Conservation (phyloP, 805 yeast genomes). For the Kazachstania kunashirensis region DNA sequence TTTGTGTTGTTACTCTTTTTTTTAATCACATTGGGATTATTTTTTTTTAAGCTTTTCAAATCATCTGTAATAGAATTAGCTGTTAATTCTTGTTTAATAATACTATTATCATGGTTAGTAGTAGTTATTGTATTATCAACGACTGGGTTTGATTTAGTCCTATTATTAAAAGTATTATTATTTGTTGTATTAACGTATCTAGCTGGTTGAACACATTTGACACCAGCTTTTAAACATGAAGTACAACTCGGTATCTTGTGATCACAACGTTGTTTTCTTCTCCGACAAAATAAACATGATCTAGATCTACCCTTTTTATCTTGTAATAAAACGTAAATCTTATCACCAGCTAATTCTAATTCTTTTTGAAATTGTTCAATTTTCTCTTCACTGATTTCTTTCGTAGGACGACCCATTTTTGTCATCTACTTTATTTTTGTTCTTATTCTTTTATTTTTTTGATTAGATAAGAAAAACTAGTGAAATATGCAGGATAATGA, state of each 20-base stretch:
- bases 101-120: too few relatives aligned
- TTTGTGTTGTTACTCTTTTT: slow-evolving; percentile 21
- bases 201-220: slow-evolving; percentile 54
- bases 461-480: not conserved
- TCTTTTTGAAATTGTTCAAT: slow-evolving; percentile 29
- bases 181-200: slow-evolving; percentile 31
- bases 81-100: not conserved
- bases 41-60: not conserved
- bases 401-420: slow-evolving; percentile 31
- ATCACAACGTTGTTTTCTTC: slow-evolving; percentile 55
- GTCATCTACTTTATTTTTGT: not conserved
- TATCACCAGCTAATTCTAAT: slow-evolving; percentile 28
- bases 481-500: not conserved
- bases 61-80: not conserved
- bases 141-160: too few relatives aligned
- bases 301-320: slow-evolving; percentile 50
- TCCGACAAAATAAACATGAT: slow-evolving; percentile 47
- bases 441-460: not conserved
- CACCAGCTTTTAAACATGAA: slow-evolving; percentile 55
- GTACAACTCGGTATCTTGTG: slow-evolving; percentile 57
- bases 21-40: not conserved
- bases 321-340: slow-evolving; percentile 20
- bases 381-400: slow-evolving; percentile 28
- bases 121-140: too few relatives aligned
- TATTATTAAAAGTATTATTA: slow-evolving; percentile 2